Conservation (phyloP, 257 asterid genomes). For the Solanum stenotomum region DNA sequence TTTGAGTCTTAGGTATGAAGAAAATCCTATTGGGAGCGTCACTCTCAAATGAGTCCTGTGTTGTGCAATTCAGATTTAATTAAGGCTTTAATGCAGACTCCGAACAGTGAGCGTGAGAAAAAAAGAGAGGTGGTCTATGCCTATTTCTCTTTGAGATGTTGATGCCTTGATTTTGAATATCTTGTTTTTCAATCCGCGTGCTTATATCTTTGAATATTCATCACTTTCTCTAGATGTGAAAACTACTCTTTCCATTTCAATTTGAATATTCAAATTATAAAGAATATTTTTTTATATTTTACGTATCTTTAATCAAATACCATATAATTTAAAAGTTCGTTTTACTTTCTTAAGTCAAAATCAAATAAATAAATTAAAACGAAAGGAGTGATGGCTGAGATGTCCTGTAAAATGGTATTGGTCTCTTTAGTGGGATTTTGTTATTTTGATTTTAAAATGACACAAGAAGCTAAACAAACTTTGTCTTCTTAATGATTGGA, state of each 20-base stretch:
- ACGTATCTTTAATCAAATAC: too few relatives aligned
- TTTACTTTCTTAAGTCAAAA: too few relatives aligned
- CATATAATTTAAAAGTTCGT: too few relatives aligned
- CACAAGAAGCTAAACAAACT: not conserved
- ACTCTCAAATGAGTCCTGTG: rapidly evolving
- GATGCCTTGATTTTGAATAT: not conserved
- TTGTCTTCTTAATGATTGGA: not conserved
- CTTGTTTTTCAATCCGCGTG: not conserved
- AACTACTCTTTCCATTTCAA: rapidly evolving
- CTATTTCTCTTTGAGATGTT: not conserved
- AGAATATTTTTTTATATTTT: too few relatives aligned
- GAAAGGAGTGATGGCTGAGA: not conserved
- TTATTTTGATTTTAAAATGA: not conserved
- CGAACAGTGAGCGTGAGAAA: too few relatives aligned
- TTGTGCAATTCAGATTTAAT: rapidly evolving
- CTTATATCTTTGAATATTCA: not conserved
- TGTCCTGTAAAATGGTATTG: not conserved
- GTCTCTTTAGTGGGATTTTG: not conserved
- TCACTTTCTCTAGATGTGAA: not conserved
- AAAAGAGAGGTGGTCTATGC: not conserved
- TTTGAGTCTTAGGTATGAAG: too few relatives aligned
- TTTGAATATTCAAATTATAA: too few relatives aligned
- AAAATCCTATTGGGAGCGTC: not conserved
- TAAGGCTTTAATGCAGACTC: rapidly evolving
- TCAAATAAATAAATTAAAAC: not conserved